Base-by-base conservation (phyloP, 2,329 filamentous ascomycete species). In the Alternaria panax region DNA sequence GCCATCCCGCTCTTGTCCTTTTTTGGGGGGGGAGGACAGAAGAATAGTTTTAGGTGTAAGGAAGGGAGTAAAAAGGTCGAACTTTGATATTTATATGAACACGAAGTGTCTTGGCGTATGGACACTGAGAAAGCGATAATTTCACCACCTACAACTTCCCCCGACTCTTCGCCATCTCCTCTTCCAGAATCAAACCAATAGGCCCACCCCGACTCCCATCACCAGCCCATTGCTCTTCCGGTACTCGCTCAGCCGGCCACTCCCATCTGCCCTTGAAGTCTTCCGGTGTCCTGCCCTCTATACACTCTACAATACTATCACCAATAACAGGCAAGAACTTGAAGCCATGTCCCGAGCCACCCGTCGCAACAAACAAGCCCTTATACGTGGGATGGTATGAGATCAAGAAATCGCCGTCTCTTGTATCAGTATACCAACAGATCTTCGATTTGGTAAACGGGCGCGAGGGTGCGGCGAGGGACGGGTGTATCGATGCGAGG, bases 231-330 rank as follows among this genome's bases (percentile, higher is more conserved):
- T 58, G 22, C 20, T 72, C 74, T 64, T 80, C 68, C 3, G 76
- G 51, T 65, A 80, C 56, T 42, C 77, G 80, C 63, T 80, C 74
- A 62, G 67, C 62, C 8, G 81, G 81, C 68, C 85, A 84, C 54
- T 81, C 81, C 82, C 88, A 92, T 83, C 89, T 91, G 28, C 83
- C 82, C 36, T 79, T 79, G 67, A 92, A 85, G 52, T 85, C 84
- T 4, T 74, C 73, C 0, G 75, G 75, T 52, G 71, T 79, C 72
- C 63, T 74, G 4, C 59, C 78, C 69, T 72, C 74, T 66, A 87
- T 70, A n/a, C 82, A 80, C 61, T 87, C 82, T 0, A 84, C 79
- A 12, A 88, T 82, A 60, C 79, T 80, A 34, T 83, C 82, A 1
- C 87, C 86, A 63, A 89, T 81, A 3, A 84, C 83, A 0, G 87